A percentile compares a stretch with the other conserved stretches of the same genome.
Evolutionary conservation across 768 basidiomycete genomes (phyloP).

Genomic region (Psilocybe subaeruginosa): DNA sequence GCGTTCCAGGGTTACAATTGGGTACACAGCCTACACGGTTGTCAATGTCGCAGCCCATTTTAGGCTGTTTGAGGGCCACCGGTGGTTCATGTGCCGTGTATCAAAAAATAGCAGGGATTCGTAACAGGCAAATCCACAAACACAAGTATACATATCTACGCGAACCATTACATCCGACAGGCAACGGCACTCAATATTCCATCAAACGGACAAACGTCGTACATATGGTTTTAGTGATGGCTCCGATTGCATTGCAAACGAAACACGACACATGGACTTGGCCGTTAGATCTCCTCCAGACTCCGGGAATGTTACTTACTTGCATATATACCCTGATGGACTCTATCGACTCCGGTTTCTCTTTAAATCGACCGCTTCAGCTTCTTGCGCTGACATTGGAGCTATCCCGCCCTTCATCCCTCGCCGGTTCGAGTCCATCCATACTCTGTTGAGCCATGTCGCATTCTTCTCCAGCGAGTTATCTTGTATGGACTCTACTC

Average conservation of each 20-base stretch:
- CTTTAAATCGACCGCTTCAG: constrained; percentile 1
- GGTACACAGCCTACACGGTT: background rate
- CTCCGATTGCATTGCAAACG: background rate
- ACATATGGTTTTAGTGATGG: constrained; percentile 2
- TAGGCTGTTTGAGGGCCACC: background rate
- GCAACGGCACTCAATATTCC: background rate
- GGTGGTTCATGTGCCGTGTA: background rate
- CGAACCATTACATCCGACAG: background rate
- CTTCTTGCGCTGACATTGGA: background rate
- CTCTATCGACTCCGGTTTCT: constrained; percentile 7
- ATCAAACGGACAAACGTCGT: background rate
- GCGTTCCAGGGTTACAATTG: background rate
- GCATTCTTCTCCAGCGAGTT: constrained; percentile 61
- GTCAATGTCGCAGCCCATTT: background rate
- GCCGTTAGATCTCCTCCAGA: background rate
- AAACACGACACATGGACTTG: constrained; percentile 3
- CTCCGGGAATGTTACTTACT: background rate
- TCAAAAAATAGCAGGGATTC: background rate
- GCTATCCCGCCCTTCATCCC: constrained; percentile 13
- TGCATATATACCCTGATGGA: constrained; percentile 1
- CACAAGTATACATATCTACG: background rate
- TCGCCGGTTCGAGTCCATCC: background rate
- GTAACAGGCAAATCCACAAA: background rate
- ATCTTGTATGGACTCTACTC: constrained; percentile 66
- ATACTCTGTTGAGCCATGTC: constrained; percentile 45